Base-by-base conservation (phyloP, 805 yeast species). In the Metschnikowia amazonensis region DNA sequence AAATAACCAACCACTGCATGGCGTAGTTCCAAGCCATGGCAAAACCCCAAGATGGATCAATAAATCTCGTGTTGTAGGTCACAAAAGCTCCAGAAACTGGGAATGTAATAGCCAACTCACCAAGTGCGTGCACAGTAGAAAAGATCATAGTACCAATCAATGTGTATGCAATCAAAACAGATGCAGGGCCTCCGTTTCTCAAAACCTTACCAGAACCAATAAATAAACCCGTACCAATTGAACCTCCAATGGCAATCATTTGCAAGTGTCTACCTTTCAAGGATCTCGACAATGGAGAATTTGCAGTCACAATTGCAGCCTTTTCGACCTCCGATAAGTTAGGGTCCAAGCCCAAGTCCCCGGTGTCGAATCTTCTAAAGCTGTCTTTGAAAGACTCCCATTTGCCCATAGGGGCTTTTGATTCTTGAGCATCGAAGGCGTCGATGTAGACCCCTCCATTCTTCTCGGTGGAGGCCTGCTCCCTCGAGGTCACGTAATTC, bases 181-280 rank as follows among this genome's bases (percentile, higher is more conserved):
- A 73, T 4, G 84, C 86, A n/a, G 94, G 92, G 23, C 94, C 94
- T 60, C 88, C 86, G 27, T 74, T 69, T 16, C 74, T 53, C 42
- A 86, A 65, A 2, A 86, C 76, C 14, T 74, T 64, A 48, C 87
- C 86, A 2, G 89, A 77, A 59, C 89, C 88, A 27, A 88, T 84
- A 50, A 88, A 80, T 42, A 88, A 70, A 59, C 94, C 95, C 7
- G 92, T 83, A 56, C 95, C 96, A 54, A 87, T 86, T 48, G 85
- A 77, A 35, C 92, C 90, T 53, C 92, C 94, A 50, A 86, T 72
- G 42, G 94, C 89, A 66, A 86, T 86, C 88, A 85, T 80, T 52
- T 81, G 80, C 56, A 82, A 60, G 55, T 81, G 86, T 58, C 89
- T 75, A 36, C 67, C 63, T 54, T 79, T 80, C 58, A 81, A 63